Evolutionary conservation across 1,284 basidiomycete genomes (phyloP), one percentile per base, ranked within the genome.

Genomic region (Rhodotorula sp.): DNA sequence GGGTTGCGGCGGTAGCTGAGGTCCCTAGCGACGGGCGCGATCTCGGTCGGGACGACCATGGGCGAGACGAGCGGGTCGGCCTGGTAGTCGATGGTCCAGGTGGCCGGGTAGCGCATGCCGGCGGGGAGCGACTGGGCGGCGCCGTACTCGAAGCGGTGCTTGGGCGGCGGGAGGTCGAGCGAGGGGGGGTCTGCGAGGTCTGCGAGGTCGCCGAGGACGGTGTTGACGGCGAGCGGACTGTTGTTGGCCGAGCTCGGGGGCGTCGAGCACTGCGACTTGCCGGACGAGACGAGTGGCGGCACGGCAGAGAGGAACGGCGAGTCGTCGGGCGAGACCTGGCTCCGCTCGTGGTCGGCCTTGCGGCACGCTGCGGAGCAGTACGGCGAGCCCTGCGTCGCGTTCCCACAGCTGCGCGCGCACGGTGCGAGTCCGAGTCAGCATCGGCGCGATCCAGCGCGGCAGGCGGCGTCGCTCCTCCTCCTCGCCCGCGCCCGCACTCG

Each of bases 321-420:
- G 52, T 64, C 67, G 13, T 74, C 72, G n/a, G 72, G 72, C 10
- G 70, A 69, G 48, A 60, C 40, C 24, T 63, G 59, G 46, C 40
- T 56, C 6, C 65, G 62, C 22, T 57, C 65, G 20, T 40, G 46
- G 46, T 74, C 72, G 51, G 60, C 24, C 48, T 65, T 55, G 40
- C 70, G 47, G 64, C 72, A 74, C 24, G 60, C 67, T 11, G 51
- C 24, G 9, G 67, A 69, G 65, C 72, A 74, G 61, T 74, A 74
- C 31, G 67, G 53, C 18, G 56, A 44, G 1, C 69, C 69, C 11
- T 59, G 40, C 0, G 66, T 70, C 1, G 71, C 72, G 28, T 71
- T 69, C 2, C 67, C 69, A 34, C 69, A 74, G 26, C 69, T 69
- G 59, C 9, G 16, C 9, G 13, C 1, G 26, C 2, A n/a, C n/a